phyloP scores from a whole-genome alignment of 2,329 filamentous ascomycete genomes.

The Cladosporium velox region DNA sequence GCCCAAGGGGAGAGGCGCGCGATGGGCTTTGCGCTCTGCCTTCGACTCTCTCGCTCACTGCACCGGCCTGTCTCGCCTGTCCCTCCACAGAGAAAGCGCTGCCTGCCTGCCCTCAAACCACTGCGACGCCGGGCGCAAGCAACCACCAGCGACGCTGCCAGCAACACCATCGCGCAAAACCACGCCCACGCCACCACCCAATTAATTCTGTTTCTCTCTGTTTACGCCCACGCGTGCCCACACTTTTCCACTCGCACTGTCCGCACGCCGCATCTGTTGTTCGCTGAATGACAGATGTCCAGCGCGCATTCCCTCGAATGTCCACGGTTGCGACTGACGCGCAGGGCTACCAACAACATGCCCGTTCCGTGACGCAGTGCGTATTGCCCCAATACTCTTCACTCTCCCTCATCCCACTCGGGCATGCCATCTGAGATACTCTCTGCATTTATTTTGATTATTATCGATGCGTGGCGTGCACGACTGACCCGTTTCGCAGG shows the following conservation, averaged over 20 bases:
- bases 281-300: slow-evolving; percentile 45
- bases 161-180: neutral
- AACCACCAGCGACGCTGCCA: neutral
- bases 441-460: slow-evolving; percentile 36
- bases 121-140: slow-evolving; percentile 7
- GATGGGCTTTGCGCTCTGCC: too few relatives aligned
- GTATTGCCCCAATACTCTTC: slow-evolving; percentile 21
- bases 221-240: neutral
- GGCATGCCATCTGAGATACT: neutral
- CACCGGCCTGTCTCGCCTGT: neutral
- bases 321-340: slow-evolving; percentile 10
- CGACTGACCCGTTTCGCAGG: slow-evolving; percentile 25
- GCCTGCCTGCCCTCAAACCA: neutral
- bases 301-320: slow-evolving; percentile 16
- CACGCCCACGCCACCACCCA: neutral
- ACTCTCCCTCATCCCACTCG: slow-evolving; percentile 25
- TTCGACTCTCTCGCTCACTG: neutral
- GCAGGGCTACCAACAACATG: slow-evolving; percentile 17
- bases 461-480: slow-evolving; percentile 41
- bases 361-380: slow-evolving; percentile 16
- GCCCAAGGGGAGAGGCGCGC: neutral
- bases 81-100: neutral
- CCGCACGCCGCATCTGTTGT: slow-evolving; percentile 32
- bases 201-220: neutral
- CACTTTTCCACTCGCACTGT: neutral